These are phyloP conservation scores for Pigoraptor vietnamica DNA, from an alignment of 78 protist species.

Conservation along the genomic window DNA sequence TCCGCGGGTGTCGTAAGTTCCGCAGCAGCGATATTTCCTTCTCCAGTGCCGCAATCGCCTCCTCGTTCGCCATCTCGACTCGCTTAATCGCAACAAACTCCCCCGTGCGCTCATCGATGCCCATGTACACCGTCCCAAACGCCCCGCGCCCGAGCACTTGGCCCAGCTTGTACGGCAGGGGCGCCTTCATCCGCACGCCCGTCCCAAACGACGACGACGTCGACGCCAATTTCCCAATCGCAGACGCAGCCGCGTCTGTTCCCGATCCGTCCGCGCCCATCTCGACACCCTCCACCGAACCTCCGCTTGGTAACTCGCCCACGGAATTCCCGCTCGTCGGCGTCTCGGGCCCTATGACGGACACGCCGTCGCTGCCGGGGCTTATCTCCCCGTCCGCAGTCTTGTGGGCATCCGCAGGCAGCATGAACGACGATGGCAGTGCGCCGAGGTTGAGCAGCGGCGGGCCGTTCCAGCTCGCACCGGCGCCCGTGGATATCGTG, in stretches of 20 bases:
- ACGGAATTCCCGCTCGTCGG: no score
- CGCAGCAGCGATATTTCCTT: conserved; percentile 19
- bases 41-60: background rate
- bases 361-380: background rate
- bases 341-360: background rate
- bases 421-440: no score
- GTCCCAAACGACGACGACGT: no score
- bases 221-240: no score
- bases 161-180: background rate
- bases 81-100: background rate
- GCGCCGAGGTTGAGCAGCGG: no score
- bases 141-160: background rate
- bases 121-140: background rate
- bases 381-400: background rate
- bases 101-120: background rate
- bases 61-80: background rate
- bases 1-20: conserved; percentile 6
- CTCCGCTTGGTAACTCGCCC: no score
- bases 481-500: background rate
- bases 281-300: no score
- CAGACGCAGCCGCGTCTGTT: no score
- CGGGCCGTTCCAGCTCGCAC: no score
- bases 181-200: background rate
- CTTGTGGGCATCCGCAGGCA: background rate
- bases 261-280: no score